These are phyloP conservation scores for Yarrowia keelungensis DNA, from an alignment of 805 yeast species.

Conservation along the genomic window DNA sequence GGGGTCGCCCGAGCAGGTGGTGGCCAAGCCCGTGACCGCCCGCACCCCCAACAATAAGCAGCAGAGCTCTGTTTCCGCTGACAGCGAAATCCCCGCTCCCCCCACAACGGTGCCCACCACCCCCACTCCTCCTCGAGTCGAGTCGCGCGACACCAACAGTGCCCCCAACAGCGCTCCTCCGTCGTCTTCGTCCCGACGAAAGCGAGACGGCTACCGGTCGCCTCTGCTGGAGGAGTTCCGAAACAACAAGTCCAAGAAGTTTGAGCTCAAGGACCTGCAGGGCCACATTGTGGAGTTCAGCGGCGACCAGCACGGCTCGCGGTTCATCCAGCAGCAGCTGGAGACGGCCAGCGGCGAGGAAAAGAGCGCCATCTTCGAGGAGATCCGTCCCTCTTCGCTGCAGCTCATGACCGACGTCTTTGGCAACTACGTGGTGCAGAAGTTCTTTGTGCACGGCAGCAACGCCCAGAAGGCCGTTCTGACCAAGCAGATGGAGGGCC, in stretches of 20 bases:
- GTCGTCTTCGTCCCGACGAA: slow-evolving; percentile 31
- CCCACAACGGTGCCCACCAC: slow-evolving; percentile 5
- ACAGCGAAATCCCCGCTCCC: background rate
- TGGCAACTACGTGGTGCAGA: slow-evolving; percentile 96
- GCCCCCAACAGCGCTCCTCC: slow-evolving; percentile 14
- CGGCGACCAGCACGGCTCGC: slow-evolving; percentile 95
- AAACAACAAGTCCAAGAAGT: slow-evolving; percentile 65
- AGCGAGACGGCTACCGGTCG: slow-evolving; percentile 34
- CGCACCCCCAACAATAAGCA: slow-evolving; percentile 12
- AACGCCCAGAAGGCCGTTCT: slow-evolving; percentile 71
- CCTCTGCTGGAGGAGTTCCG: slow-evolving; percentile 88
- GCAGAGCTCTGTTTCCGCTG: background rate
- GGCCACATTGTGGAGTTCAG: slow-evolving; percentile 92
- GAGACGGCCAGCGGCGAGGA: slow-evolving; percentile 69
- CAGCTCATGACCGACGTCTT: slow-evolving; percentile 94
- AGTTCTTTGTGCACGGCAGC: slow-evolving; percentile 84
- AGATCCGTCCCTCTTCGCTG: slow-evolving; percentile 73
- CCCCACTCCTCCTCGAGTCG: slow-evolving; percentile 27
- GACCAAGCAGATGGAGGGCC: slow-evolving; percentile 74
- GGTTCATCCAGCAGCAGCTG: slow-evolving; percentile 91
- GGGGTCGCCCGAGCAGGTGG: slow-evolving; percentile 37
- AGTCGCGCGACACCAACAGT: slow-evolving; percentile 13
- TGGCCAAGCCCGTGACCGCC: slow-evolving; percentile 15
- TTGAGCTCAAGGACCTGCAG: slow-evolving; percentile 72
- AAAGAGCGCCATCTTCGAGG: slow-evolving; percentile 82